A percentile compares a stretch with the other conserved stretches of the same genome.
These are phyloP conservation scores for Aureobasidium sp. DNA, from an alignment of 2,329 filamentous ascomycete genomes.

Conservation along the genomic window DNA sequence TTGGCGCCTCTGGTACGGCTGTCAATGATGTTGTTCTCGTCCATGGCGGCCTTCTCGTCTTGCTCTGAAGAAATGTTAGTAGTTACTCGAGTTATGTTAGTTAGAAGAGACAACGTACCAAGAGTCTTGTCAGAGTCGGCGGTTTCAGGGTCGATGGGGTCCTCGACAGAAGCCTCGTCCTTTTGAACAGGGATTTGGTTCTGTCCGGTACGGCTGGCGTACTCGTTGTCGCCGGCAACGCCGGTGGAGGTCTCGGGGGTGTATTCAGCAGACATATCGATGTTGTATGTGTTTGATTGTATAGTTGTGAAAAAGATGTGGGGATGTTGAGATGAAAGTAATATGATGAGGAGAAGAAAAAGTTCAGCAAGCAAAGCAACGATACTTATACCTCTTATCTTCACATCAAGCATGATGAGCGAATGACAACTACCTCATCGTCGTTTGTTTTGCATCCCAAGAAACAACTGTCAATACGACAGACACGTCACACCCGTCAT, in stretches of 20 bases:
- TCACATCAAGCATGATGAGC: neutral
- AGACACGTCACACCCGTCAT: constrained; percentile 15
- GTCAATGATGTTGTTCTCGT: constrained; percentile 42
- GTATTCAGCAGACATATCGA: constrained; percentile 22
- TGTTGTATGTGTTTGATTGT: neutral
- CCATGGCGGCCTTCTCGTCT: constrained; percentile 45
- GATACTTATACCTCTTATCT: constrained; percentile 2
- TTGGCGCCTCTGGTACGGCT: constrained; percentile 44
- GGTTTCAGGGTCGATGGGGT: constrained; percentile 36
- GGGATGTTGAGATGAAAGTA: neutral
- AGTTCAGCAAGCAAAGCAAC: neutral
- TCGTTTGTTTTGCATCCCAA: constrained; percentile 10
- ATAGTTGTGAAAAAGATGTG: neutral
- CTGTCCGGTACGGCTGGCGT: constrained; percentile 42
- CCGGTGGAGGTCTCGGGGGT: constrained; percentile 24
- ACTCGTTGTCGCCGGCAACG: constrained; percentile 38
- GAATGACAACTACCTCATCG: constrained; percentile 12
- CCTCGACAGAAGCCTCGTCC: constrained; percentile 41
- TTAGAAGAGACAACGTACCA: constrained; percentile 29
- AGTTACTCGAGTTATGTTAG: too few relatives aligned
- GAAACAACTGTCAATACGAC: neutral
- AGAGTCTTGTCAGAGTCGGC: constrained; percentile 44
- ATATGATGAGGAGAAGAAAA: neutral
- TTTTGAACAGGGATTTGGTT: constrained; percentile 39
- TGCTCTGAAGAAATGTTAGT: constrained; percentile 24